Percentiles rank a stretch among this genome's conserved stretches.
Evolutionary conservation across 306 rosid genomes (phyloP).

Genomic region (Malus domestica): ASM211411v1 NC_041802.1:11057001-11057500

Average conservation of each 20-base stretch:
- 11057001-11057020: constrained; percentile 52
- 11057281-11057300: background rate
- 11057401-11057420: constrained; percentile 94
- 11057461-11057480: constrained; percentile 87
- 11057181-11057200: constrained; percentile 74
- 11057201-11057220: constrained; percentile 59
- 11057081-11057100: background rate
- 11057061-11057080: background rate
- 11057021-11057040: constrained; percentile 90
- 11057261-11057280: constrained; percentile 3
- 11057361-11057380: constrained; percentile 87
- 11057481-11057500: constrained; percentile 94
- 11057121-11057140: constrained; percentile 46
- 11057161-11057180: constrained; percentile 88
- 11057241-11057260: constrained; percentile 72
- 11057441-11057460: constrained; percentile 90
- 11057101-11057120: background rate
- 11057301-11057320: constrained; percentile 1
- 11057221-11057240: constrained; percentile 80
- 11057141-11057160: constrained; percentile 61
- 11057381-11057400: constrained; percentile 91
- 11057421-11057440: constrained; percentile 92
- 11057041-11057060: constrained; percentile 58
- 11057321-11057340: background rate
- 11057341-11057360: constrained; percentile 84